Evolutionary conservation across 129 eudicot genomes (phyloP).

Genomic region (Artemisia tridentata): DNA sequence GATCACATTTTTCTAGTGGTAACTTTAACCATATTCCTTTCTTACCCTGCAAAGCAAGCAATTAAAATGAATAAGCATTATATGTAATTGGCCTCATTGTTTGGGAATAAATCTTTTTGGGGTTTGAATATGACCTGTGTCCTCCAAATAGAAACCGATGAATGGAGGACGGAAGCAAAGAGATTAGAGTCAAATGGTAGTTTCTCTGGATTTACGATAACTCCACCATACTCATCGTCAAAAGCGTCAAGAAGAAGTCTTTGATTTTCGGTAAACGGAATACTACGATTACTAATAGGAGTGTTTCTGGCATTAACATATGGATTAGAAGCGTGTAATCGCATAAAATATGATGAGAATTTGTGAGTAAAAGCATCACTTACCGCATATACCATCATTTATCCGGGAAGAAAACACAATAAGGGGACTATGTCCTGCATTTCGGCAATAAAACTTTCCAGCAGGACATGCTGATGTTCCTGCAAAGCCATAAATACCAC

Average conservation of each 20-base stretch:
- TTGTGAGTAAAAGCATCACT: too few species aligned
- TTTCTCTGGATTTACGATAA: slow-evolving; percentile 56
- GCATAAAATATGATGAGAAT: too few species aligned
- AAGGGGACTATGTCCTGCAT: too few species aligned
- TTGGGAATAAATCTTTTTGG: neutral
- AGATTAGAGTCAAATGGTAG: slow-evolving; percentile 57
- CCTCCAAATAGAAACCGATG: slow-evolving; percentile 72
- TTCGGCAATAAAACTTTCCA: too few species aligned
- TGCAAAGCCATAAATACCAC: too few species aligned
- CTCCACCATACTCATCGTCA: slow-evolving; percentile 87
- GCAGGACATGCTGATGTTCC: too few species aligned
- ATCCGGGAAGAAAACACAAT: too few species aligned
- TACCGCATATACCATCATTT: too few species aligned
- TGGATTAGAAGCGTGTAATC: too few species aligned
- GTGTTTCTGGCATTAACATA: slow-evolving; percentile 36
- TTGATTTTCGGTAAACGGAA: slow-evolving; percentile 30
- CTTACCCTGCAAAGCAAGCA: slow-evolving; percentile 59
- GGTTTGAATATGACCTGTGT: slow-evolving; percentile 37
- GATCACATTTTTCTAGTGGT: slow-evolving; percentile 71
- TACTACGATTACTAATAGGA: slow-evolving; percentile 8
- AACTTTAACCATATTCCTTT: slow-evolving; percentile 93
- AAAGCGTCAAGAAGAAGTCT: slow-evolving; percentile 49
- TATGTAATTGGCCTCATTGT: neutral
- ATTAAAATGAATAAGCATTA: too few species aligned
- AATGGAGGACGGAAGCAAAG: slow-evolving; percentile 58